These are phyloP conservation scores for Pachysolen tannophilus DNA, from an alignment of 805 yeast species.

Conservation along the genomic window DNA sequence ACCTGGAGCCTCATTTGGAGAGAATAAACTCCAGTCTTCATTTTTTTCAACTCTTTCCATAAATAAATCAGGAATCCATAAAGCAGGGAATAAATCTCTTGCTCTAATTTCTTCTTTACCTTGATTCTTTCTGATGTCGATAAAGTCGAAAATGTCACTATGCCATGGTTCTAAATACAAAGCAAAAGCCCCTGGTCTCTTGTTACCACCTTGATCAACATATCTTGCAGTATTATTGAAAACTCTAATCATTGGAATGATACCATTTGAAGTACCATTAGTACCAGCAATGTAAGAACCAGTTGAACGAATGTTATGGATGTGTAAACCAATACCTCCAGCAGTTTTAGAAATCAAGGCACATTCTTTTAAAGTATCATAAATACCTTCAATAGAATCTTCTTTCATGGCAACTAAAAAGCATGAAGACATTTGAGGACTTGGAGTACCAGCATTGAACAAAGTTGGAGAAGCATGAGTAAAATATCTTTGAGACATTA, in stretches of 20 bases:
- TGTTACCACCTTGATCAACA: constrained; percentile 98
- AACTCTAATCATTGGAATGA: constrained; percentile 91
- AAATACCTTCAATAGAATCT: constrained; percentile 94
- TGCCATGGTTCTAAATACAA: constrained; percentile 97
- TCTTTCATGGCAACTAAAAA: constrained; percentile 86
- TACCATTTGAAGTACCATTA: constrained; percentile 86
- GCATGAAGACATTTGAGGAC: constrained; percentile 84
- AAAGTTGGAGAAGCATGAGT: constrained; percentile 95
- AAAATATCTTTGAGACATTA: constrained; percentile 82
- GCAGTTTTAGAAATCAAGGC: constrained; percentile 92
- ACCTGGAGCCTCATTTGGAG: constrained; percentile 86
- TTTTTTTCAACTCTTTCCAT: constrained; percentile 82
- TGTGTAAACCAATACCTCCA: constrained; percentile 91
- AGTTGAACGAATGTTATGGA: constrained; percentile 76
- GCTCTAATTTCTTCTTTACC: constrained; percentile 94
- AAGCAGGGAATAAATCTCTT: constrained; percentile 84
- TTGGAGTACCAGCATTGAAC: constrained; percentile 86
- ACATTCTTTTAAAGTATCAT: constrained; percentile 77
- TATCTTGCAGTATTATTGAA: constrained; percentile 94
- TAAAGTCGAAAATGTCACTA: constrained; percentile 77
- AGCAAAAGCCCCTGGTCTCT: constrained; percentile 97
- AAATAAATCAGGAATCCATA: constrained; percentile 93
- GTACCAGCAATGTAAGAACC: constrained; percentile 90
- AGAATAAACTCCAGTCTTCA: constrained; percentile 81
- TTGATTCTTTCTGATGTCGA: constrained; percentile 85